Conservation (phyloP, 2,329 filamentous ascomycete species). For the Monosporascus sp. region DNA sequence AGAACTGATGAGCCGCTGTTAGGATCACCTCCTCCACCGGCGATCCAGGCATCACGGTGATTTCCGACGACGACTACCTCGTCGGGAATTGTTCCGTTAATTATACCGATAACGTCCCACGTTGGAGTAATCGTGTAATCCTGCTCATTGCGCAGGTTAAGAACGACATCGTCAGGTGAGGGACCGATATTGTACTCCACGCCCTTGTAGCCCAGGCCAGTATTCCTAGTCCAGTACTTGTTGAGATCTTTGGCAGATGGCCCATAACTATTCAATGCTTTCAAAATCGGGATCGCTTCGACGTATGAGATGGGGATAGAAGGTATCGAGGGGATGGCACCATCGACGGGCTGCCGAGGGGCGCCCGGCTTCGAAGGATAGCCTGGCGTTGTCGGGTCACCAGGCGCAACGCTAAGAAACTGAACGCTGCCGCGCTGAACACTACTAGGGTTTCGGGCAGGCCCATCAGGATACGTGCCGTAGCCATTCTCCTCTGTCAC, state of each 20-base stretch:
- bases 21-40: constrained; percentile 75
- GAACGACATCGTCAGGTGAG: constrained; percentile 62
- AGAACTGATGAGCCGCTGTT: constrained; percentile 77
- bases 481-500: constrained; percentile 78
- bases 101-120: constrained; percentile 88
- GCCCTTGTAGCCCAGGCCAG: constrained; percentile 72
- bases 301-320: constrained; percentile 86
- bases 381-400: constrained; percentile 86
- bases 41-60: constrained; percentile 84
- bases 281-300: constrained; percentile 83
- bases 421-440: constrained; percentile 86
- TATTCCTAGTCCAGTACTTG: constrained; percentile 61
- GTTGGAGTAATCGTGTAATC: constrained; percentile 75
- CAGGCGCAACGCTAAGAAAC: constrained; percentile 65
- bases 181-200: constrained; percentile 83
- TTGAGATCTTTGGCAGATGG: constrained; percentile 71
- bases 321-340: constrained; percentile 75
- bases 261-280: constrained; percentile 83
- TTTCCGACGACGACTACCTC: constrained; percentile 91
- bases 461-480: constrained; percentile 75
- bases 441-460: constrained; percentile 79
- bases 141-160: constrained; percentile 75
- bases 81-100: constrained; percentile 79
- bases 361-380: constrained; percentile 90
- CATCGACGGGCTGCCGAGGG: constrained; percentile 65